phyloP scores from a whole-genome alignment of 2,329 filamentous ascomycete genomes.

The Penicillium sp. region DNA sequence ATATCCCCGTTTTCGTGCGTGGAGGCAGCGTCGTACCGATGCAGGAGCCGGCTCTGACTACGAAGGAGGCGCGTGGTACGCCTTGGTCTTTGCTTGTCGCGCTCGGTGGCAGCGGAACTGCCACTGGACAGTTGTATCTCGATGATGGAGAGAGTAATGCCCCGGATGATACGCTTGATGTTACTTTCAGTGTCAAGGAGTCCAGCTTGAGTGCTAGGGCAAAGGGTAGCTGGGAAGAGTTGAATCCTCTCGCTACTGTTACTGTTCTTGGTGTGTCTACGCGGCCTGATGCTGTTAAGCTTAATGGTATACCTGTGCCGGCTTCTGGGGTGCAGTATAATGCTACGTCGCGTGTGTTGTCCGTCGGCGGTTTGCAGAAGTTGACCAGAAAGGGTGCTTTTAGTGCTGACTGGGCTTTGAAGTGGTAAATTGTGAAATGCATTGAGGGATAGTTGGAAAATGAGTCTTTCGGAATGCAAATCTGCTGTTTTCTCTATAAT shows the following conservation, averaged over 20 bases:
- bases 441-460: not conserved
- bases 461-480: not conserved
- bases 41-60: constrained; percentile 68
- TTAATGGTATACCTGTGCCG: constrained; percentile 51
- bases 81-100: constrained; percentile 67
- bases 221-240: constrained; percentile 54
- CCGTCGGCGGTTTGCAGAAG: constrained; percentile 49
- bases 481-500: not conserved
- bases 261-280: constrained; percentile 58
- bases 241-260: constrained; percentile 59
- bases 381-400: constrained; percentile 57
- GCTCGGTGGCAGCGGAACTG: constrained; percentile 53
- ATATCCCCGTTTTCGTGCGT: constrained; percentile 70
- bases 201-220: constrained; percentile 49
- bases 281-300: constrained; percentile 43
- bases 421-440: constrained; percentile 41
- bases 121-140: constrained; percentile 63
- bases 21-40: constrained; percentile 66
- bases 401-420: constrained; percentile 55
- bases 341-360: constrained; percentile 47
- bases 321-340: constrained; percentile 49
- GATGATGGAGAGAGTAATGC: constrained; percentile 70
- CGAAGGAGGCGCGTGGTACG: constrained; percentile 58
- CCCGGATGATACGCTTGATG: constrained; percentile 54
- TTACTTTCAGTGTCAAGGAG: constrained; percentile 37